Evolutionary conservation across 768 basidiomycete species (phyloP).

Genomic region (Podaxis sp.): DNA sequence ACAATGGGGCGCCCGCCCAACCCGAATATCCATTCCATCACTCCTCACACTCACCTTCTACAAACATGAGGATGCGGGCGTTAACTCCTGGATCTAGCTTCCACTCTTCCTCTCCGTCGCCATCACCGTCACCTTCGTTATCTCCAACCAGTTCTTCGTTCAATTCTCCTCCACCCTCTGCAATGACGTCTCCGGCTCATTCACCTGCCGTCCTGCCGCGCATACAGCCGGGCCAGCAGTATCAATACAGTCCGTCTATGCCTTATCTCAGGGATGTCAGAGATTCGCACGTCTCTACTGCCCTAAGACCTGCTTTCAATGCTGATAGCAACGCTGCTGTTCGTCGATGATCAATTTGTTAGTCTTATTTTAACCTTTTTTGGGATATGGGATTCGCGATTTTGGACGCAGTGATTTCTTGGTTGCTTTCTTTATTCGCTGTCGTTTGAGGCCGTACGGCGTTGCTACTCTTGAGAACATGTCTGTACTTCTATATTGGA

Average conservation of each 20-base stretch:
- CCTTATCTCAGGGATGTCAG: slow-evolving; percentile 30
- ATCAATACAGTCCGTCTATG: slow-evolving; percentile 30
- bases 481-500: background rate
- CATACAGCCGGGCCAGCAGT: background rate
- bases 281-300: slow-evolving; percentile 34
- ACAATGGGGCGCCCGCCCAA: slow-evolving; percentile 13
- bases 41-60: slow-evolving; percentile 5
- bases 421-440: background rate
- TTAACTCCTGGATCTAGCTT: slow-evolving; percentile 21
- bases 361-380: background rate
- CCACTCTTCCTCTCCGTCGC: slow-evolving; percentile 21
- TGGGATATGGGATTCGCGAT: background rate
- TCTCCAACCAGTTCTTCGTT: slow-evolving; percentile 12
- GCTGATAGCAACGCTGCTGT: background rate
- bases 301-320: slow-evolving; percentile 34
- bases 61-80: slow-evolving; percentile 7
- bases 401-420: background rate
- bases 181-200: slow-evolving; percentile 12
- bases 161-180: slow-evolving; percentile 9
- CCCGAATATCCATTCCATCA: slow-evolving; percentile 3
- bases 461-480: background rate
- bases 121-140: slow-evolving; percentile 21
- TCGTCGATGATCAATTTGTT: background rate
- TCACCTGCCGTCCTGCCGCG: slow-evolving; percentile 13
- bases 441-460: background rate